Evolutionary conservation across 2,329 filamentous ascomycete genomes (phyloP).

Genomic region (Chrysoporthe puriensis): DNA sequence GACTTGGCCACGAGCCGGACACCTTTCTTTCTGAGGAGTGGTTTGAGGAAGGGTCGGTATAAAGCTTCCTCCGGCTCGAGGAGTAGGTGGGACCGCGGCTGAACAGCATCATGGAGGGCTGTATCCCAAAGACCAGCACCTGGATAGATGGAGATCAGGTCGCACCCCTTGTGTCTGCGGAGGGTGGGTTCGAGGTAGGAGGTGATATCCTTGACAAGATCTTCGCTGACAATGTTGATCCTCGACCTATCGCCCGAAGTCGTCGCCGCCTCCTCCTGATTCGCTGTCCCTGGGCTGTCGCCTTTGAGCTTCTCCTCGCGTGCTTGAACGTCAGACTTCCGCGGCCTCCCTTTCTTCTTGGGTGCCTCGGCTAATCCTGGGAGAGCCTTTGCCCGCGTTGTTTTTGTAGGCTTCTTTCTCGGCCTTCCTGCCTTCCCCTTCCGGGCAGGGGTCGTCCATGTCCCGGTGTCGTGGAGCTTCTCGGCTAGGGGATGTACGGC

Average conservation of each 20-base stretch:
- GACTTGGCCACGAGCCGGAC: slow-evolving; percentile 57
- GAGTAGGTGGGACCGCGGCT: slow-evolving; percentile 82
- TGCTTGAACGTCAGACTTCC: not conserved
- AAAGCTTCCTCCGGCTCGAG: slow-evolving; percentile 69
- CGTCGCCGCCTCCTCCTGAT: slow-evolving; percentile 4
- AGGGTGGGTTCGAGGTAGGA: slow-evolving; percentile 71
- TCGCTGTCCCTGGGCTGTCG: not conserved
- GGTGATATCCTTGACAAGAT: slow-evolving; percentile 64
- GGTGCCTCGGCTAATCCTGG: not conserved
- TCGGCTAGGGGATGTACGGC: slow-evolving; percentile 8
- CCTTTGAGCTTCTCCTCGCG: not conserved
- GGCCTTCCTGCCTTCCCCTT: not conserved
- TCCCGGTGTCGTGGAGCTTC: slow-evolving; percentile 2
- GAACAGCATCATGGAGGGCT: slow-evolving; percentile 72
- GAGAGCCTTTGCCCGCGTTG: not conserved
- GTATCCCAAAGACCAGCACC: slow-evolving; percentile 78
- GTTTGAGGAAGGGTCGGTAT: slow-evolving; percentile 65
- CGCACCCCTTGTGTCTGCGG: slow-evolving; percentile 73
- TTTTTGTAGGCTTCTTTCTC: not conserved
- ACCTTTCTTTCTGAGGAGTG: slow-evolving; percentile 55
- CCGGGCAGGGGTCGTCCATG: not conserved
- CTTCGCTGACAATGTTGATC: slow-evolving; percentile 56
- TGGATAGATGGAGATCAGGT: slow-evolving; percentile 86
- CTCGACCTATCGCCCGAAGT: slow-evolving; percentile 43
- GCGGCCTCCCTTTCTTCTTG: not conserved